Evolutionary conservation across 257 asterid genomes (phyloP).

Genomic region (Solanum paucissectum): DNA sequence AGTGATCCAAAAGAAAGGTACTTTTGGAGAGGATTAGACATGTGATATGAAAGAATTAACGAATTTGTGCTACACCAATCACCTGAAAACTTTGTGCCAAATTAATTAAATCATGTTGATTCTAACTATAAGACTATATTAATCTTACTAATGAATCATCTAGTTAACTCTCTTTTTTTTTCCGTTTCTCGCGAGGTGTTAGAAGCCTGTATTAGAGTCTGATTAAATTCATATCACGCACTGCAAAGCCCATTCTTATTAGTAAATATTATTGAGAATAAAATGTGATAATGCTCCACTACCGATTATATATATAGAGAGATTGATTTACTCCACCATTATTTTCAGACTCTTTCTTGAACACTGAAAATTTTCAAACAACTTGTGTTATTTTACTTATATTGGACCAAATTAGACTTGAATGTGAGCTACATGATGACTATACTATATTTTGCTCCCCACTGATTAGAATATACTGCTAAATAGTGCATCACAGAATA

Average conservation of each 20-base stretch:
- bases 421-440: not conserved
- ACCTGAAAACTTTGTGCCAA: not conserved
- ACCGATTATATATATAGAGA: not conserved
- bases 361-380: not conserved
- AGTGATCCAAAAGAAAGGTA: not conserved
- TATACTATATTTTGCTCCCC: not conserved
- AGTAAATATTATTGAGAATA: not conserved
- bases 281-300: not conserved
- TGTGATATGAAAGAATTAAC: not conserved
- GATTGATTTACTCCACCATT: not conserved
- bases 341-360: not conserved
- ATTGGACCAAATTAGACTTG: not conserved
- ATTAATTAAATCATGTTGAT: not conserved
- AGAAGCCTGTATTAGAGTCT: rapidly evolving
- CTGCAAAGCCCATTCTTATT: rapidly evolving
- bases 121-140: not conserved
- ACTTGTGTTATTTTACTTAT: not conserved
- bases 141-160: too few relatives aligned
- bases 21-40: not conserved
- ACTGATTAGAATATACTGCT: not conserved
- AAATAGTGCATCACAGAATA: not conserved
- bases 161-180: too few relatives aligned
- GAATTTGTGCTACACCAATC: not conserved
- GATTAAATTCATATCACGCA: too few relatives aligned
- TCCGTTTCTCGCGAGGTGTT: too few relatives aligned